Evolutionary conservation across 345 rosid species (phyloP).

Genomic region (Citrus sp.): DNA sequence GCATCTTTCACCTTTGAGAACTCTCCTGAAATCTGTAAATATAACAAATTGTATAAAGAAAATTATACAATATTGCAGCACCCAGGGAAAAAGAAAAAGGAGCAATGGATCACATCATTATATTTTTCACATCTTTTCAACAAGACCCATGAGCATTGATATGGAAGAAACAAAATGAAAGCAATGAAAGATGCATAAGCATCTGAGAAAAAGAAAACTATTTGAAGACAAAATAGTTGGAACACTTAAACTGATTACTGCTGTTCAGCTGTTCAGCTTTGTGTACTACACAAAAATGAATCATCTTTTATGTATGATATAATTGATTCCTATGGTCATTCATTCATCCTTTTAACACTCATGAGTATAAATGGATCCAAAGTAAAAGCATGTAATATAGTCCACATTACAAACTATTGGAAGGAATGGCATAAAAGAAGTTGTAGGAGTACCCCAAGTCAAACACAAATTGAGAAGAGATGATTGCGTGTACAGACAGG

Average conservation of each 20-base stretch:
- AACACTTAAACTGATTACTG: background rate
- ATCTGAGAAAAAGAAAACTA: background rate
- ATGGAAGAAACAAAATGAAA: background rate
- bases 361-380: background rate
- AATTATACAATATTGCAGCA: background rate
- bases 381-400: background rate
- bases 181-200: background rate
- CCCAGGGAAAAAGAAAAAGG: background rate
- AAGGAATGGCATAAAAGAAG: background rate
- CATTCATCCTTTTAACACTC: background rate
- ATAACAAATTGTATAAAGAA: slow-evolving; percentile 12
- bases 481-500: background rate
- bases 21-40: slow-evolving; percentile 77
- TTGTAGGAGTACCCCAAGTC: background rate
- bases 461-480: background rate
- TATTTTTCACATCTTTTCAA: background rate
- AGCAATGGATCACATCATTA: background rate
- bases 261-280: background rate
- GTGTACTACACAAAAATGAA: background rate
- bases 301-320: background rate
- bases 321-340: background rate
- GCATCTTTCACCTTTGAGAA: slow-evolving; percentile 72
- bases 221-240: background rate
- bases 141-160: background rate
- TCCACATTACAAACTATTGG: background rate